Evolutionary conservation across 208 protist species (phyloP).

Genomic region (Trypanosoma caninum): DNA sequence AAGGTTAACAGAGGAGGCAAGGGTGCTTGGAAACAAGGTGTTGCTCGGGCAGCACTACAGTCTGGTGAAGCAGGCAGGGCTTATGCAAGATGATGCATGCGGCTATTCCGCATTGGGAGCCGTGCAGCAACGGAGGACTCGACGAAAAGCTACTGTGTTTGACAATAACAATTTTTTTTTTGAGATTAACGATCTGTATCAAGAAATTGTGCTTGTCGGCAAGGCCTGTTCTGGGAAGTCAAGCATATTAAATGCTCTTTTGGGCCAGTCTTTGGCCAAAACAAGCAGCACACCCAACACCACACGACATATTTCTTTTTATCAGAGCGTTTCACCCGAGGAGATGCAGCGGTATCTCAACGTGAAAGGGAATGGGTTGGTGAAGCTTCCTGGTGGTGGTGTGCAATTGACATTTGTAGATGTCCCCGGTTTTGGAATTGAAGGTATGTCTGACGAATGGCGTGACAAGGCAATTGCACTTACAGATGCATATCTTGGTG

Average conservation of each 20-base stretch:
- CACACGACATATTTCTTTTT: slow-evolving; percentile 82
- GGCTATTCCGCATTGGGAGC: background rate
- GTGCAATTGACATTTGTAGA: slow-evolving; percentile 91
- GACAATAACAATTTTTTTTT: slow-evolving; percentile 89
- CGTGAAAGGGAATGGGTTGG: slow-evolving; percentile 64
- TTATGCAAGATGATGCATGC: slow-evolving; percentile 32
- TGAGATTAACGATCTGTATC: slow-evolving; percentile 89
- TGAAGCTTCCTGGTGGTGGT: slow-evolving; percentile 83
- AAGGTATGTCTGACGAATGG: slow-evolving; percentile 88
- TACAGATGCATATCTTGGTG: slow-evolving; percentile 89
- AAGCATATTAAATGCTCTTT: slow-evolving; percentile 80
- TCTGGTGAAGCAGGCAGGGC: slow-evolving; percentile 64
- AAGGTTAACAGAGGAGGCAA: slow-evolving; percentile 65
- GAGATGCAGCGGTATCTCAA: slow-evolving; percentile 71
- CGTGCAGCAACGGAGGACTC: slow-evolving; percentile 9
- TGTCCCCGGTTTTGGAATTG: slow-evolving; percentile 87
- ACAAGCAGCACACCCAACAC: slow-evolving; percentile 88
- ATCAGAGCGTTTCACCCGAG: slow-evolving; percentile 82
- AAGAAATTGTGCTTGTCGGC: slow-evolving; percentile 86
- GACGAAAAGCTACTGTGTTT: slow-evolving; percentile 60
- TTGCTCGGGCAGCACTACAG: slow-evolving; percentile 75
- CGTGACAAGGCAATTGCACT: slow-evolving; percentile 81
- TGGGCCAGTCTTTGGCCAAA: slow-evolving; percentile 73
- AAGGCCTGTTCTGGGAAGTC: slow-evolving; percentile 85
- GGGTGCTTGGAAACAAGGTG: slow-evolving; percentile 57